Evolutionary conservation across 345 rosid species (phyloP), one percentile per base, ranked within the genome.

Genomic region (Linum trigynum): DNA sequence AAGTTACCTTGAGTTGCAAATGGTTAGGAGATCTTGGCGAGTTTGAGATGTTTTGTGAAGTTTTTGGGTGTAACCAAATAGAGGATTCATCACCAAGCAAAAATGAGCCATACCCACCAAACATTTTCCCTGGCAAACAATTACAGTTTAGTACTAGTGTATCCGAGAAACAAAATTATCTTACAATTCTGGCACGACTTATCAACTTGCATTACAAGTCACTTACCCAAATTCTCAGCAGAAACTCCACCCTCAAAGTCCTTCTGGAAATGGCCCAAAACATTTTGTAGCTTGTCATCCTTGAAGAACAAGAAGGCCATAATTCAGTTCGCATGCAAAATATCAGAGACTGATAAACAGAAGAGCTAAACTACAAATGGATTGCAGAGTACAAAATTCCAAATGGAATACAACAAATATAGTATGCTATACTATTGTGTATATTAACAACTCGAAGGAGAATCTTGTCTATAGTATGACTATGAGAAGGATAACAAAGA

Each of bases 61-160:
- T 72, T 69, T 72, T 78, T 73, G 77, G 77, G 71, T 39, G 69
- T 65, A 79, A 62, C 59, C 68, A 66, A 69, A 39, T 55, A 10
- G 72, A 64, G 40, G 77, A 69, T 60, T 76, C 81, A 67, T 80
- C 65, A 55, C 77, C 48, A 61, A 82, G 85, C 77, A 91, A 77
- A 80, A 91, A 91, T 32, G 96, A 81, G 69, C 98, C 96, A 76
- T 85, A 86, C 10, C 76, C 80, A 68, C 79, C 82, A 75, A 68
- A 77, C 65, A 55, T 78, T 40, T 87, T 69, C 76, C 96, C 96
- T 91, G 80, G 23, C 63, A 74, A 78, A 61, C 61, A 76, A 72
- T 65, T 57, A 7, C 64, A 69, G 23, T 66, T 48, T 55, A 56
- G 39, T 32, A 59, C 63, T 61, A 43, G 71, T 66, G 69, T 48